Conservation (phyloP, 2,329 filamentous ascomycete genomes). For the Claviceps maximensis region DNA sequence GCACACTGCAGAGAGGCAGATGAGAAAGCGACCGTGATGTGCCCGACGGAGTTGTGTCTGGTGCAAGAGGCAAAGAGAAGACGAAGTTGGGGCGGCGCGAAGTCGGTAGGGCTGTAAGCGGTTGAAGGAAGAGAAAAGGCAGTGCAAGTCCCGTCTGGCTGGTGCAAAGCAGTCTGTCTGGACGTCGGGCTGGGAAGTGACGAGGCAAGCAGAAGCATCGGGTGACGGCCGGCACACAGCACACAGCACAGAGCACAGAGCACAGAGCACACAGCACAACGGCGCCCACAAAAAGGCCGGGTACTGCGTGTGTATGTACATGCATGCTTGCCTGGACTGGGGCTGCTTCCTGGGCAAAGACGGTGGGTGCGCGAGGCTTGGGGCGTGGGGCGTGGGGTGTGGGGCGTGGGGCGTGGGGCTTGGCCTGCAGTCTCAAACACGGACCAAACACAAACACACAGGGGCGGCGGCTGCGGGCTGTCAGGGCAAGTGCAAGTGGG, state of each 20-base stretch:
- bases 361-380: not conserved
- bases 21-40: not conserved
- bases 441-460: not conserved
- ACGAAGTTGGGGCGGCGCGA: too few species aligned
- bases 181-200: not conserved
- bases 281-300: constrained; percentile 2
- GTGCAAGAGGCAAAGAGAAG: too few species aligned
- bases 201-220: constrained; percentile 2
- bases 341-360: not conserved
- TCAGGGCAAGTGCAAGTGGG: not conserved
- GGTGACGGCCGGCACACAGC: constrained; percentile 1
- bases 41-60: too few species aligned
- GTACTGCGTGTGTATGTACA: not conserved
- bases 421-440: constrained; percentile 1
- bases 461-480: constrained; percentile 4
- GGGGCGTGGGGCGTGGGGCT: not conserved
- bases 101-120: not conserved
- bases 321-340: not conserved
- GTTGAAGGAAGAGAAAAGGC: not conserved
- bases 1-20: not conserved
- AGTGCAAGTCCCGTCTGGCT: too few species aligned
- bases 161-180: not conserved
- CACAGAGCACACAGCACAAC: too few species aligned
- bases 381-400: not conserved
- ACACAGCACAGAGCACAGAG: constrained; percentile 7